Evolutionary conservation across 306 rosid genomes (phyloP), one percentile per base, ranked within the genome.

Genomic region (Alnus rubra): DNA sequence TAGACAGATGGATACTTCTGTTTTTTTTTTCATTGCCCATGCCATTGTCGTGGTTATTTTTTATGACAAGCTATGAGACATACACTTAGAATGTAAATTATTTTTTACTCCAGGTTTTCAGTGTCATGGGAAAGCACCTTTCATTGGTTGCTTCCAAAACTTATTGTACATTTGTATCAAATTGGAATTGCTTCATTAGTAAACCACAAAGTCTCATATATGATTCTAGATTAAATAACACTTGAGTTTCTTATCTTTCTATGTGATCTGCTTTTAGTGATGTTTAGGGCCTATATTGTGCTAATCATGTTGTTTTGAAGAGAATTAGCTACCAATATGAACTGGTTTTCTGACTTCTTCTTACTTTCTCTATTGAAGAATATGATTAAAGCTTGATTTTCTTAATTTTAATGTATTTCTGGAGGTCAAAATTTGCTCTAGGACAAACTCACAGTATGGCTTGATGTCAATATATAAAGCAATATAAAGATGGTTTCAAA

Each of bases 21-120:
- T 5, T 42, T 48, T 79, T 79, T 44, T 68, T 76, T 68, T 69
- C 53, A 60, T 47, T 19, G 12, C 35, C 74, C 69, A 72, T 55
- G 28, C 48, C 48, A 47, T 19, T 72, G 23, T 74, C 44, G 18
- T 67, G 72, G 72, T 37, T 23, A 39, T 9, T 67, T 67, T 67
- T 31, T 45, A 64, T 37, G 45, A 37, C 28, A 33, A 35, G 47
- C 14, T 37, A 67, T 39, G 12, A 16, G 39, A 16, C 28, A 16
- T 37, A 18, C 23, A 7, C 19, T 14, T 7, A 2, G 48, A 67
- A 67, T 16, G 30, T 31, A 63, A 14, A 35, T 31, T 42, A 42
- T 39, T 39, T 39, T 42, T 67, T 0, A 42, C 71, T 67, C 71
- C 13, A 39, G 71, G 10, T 39, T 18, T 67, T 39, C 71, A 67